Base-by-base conservation (phyloP, 192 early-diverging fungal genomes). In the Rhizophagus prolifer region DNA sequence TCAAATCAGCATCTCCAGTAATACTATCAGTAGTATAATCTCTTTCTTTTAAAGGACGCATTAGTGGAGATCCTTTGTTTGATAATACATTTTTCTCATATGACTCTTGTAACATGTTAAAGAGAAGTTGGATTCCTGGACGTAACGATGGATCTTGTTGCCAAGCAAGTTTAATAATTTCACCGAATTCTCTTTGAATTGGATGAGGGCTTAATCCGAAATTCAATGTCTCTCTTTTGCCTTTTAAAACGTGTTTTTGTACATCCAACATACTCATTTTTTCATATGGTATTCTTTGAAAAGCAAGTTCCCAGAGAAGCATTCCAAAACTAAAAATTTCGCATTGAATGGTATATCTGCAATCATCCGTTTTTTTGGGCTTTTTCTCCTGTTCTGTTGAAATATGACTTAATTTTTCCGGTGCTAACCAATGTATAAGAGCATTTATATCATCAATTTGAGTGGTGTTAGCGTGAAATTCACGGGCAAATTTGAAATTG, bases 271-370 rank as follows among this genome's bases (percentile, higher is more conserved):
- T 34, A 23, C 10, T 21, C 65, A 21, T 68, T 0, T 3, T 8
- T 2, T 50, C 21, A 16, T 67, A 76, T 34, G 75, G 75, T 34
- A 68, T 34, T 25, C 54, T 10, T 47, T 70, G n/a, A 46, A 70
- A 70, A 13, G 44, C 38, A 26, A 70, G 44, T 47, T 70, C 68
- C 68, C 68, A 70, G 3, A 70, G 23, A 26, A 50, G 14, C 68
- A 70, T 70, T 28, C 68, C 68, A 70, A 47, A 70, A 50, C 68
- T 74, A 68, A 68, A 76, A 19, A 76, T 68, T 68, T 76, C 75
- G 69, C 75, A 76, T 76, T 76, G 34, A 46, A 31, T 31, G 12
- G 75, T 76, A 36, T 76, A 76, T n/a, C 31, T 30, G 13, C 4
- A 38, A 34, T 67, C 65, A 31, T 58, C 16, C 8, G 13, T 25